Conservation (phyloP, 805 yeast species). For the Kurtzmaniella cleridarum region DNA sequence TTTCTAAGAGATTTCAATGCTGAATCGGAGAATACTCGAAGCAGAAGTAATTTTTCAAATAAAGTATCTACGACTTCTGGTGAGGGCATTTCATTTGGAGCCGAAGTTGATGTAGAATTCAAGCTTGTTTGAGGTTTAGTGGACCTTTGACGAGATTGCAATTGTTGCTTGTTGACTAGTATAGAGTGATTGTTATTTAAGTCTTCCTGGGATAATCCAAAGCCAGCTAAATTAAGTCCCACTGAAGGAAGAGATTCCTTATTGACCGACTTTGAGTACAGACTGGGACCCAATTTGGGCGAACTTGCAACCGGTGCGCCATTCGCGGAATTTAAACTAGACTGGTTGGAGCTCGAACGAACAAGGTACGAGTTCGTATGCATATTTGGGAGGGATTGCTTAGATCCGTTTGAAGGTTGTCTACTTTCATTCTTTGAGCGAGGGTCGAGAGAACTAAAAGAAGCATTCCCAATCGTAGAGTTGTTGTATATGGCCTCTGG, state of each 20-base stretch:
- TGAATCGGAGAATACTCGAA: slow-evolving; percentile 32
- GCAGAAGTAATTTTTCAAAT: slow-evolving; percentile 34
- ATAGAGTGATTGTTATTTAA: neutral
- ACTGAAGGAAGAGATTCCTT: slow-evolving; percentile 10
- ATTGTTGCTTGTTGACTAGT: neutral
- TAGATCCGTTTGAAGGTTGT: too few relatives aligned
- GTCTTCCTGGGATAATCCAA: slow-evolving; percentile 19
- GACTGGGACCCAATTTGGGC: neutral
- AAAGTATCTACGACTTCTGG: slow-evolving; percentile 31
- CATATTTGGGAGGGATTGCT: too few relatives aligned
- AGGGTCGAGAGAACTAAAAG: slow-evolving; percentile 12
- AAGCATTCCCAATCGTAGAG: slow-evolving; percentile 5
- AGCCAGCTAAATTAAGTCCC: slow-evolving; percentile 25
- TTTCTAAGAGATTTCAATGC: slow-evolving; percentile 27
- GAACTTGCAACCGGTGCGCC: neutral
- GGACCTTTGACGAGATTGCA: neutral
- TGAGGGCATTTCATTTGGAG: slow-evolving; percentile 29
- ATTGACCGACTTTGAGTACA: slow-evolving; percentile 2
- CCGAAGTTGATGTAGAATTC: slow-evolving; percentile 20
- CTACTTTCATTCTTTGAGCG: slow-evolving; percentile 2
- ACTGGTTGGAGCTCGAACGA: too few relatives aligned
- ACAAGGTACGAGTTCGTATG: too few relatives aligned
- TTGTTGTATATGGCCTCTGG: neutral
- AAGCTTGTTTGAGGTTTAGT: neutral
- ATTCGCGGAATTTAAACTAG: too few relatives aligned